phyloP scores from a whole-genome alignment of 2,329 filamentous ascomycete genomes.

The Claviceps sp. region DNA sequence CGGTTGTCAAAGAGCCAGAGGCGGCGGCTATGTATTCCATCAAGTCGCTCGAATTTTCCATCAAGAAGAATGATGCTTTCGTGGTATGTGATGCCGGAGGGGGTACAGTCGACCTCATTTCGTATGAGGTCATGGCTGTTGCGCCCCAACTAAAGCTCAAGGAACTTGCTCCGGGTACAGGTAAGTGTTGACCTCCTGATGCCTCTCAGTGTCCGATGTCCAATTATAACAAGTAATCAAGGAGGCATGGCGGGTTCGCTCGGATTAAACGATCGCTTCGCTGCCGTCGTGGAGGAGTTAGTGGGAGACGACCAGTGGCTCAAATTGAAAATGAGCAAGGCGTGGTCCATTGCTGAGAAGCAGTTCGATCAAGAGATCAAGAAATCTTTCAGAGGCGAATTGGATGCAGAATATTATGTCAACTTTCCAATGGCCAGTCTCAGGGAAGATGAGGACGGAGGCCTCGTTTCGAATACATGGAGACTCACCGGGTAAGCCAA shows the following conservation, averaged over 20 bases:
- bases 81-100: slow-evolving; percentile 41
- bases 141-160: slow-evolving; percentile 9
- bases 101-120: slow-evolving; percentile 40
- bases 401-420: slow-evolving; percentile 8
- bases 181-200: slow-evolving; percentile 1
- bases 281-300: slow-evolving; percentile 7
- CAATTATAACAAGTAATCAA: background rate
- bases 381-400: slow-evolving; percentile 7
- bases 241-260: slow-evolving; percentile 14
- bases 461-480: slow-evolving; percentile 8
- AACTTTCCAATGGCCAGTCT: slow-evolving; percentile 11
- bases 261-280: slow-evolving; percentile 11
- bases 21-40: slow-evolving; percentile 37
- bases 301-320: slow-evolving; percentile 9
- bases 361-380: slow-evolving; percentile 12
- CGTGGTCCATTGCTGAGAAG: slow-evolving; percentile 6
- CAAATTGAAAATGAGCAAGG: slow-evolving; percentile 4
- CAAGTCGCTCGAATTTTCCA: slow-evolving; percentile 26
- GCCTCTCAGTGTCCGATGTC: too few relatives aligned
- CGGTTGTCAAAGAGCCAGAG: slow-evolving; percentile 37
- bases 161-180: slow-evolving; percentile 13
- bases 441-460: slow-evolving; percentile 6
- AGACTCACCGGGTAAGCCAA: slow-evolving; percentile 9
- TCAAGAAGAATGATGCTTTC: slow-evolving; percentile 31
- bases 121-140: slow-evolving; percentile 30